Base-by-base conservation (phyloP, 1,284 basidiomycete genomes). In the Schizophyllum commune region DNA sequence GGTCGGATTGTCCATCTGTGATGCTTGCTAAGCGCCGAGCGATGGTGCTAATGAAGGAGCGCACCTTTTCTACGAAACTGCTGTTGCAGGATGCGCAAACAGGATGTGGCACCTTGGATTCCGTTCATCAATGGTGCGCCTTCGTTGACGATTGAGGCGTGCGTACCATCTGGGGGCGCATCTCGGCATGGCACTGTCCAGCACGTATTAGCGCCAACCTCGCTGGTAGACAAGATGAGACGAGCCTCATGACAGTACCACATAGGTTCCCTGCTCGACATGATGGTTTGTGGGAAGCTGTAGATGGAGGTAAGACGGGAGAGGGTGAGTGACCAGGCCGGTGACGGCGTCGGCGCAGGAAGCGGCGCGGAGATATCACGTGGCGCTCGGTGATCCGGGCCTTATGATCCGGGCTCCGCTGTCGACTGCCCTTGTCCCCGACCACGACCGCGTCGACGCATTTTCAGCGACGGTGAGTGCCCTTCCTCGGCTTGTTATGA, bases 221-320 rank as follows among this genome's bases (percentile, higher is more conserved):
- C 39, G 32, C 60, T 8, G 17, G 27, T 57, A 58, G n/a, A 34
- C 33, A 27, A 20, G 19, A 15, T 5, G n/a, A 56, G 6, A 73
- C 78, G 19, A 55, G 86, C 89, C 75, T 90, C 78, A 70, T 92
- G 87, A 64, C 89, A 92, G 68, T 78, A 92, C 89, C 90, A 92
- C 68, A 89, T 70, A 7, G 86, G 83, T 65, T 88, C 85, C 72
- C 86, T 76, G 17, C 82, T 75, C 8, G 86, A 86, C 88, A 90
- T 90, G 51, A 59, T 65, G 54, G 58, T 19, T 9, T 55, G 33
- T 39, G 56, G 57, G 33, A 57, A 59, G 33, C 8, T 15, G 56
- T 5, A 39, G 15, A 32, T 15, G 33, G n/a, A 33, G 19, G 51
- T 5, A 47, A 58, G 47, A 15, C 15, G 20, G n/a, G 51, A 55